These are phyloP conservation scores for Schizosaccharomyces octosporus DNA, from an alignment of 805 yeast genomes.

Conservation along the genomic window DNA sequence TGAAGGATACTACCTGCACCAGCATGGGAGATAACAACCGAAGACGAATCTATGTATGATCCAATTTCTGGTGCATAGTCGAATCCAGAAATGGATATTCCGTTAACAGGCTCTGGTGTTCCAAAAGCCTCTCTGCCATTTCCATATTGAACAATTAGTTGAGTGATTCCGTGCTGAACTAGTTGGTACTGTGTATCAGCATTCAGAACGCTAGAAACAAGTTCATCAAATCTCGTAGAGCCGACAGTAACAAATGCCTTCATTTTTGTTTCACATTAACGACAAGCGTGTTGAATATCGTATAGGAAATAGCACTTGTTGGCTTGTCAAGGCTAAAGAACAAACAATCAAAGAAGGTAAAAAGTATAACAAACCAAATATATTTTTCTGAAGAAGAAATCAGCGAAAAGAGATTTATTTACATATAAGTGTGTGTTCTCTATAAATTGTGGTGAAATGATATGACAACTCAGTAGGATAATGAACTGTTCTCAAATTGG, in stretches of 20 bases:
- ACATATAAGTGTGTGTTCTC: no score
- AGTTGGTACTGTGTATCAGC: background rate
- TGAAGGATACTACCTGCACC: conserved; percentile 80
- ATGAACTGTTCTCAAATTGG: no score
- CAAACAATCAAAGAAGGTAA: no score
- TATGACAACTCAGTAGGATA: no score
- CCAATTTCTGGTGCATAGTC: conserved; percentile 21
- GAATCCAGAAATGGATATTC: conserved; percentile 20
- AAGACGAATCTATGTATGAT: conserved; percentile 21
- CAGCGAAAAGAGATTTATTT: no score
- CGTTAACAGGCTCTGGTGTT: background rate
- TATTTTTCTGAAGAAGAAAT: no score
- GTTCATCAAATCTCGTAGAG: conserved; percentile 1
- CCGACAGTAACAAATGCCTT: conserved; percentile 11
- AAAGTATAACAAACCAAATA: no score
- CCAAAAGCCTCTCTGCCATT: background rate
- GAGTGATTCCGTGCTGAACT: background rate
- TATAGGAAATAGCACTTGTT: no score
- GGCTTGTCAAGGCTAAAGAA: no score
- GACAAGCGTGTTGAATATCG: no score
- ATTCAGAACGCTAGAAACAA: background rate
- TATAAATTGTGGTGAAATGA: no score
- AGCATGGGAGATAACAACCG: conserved; percentile 63
- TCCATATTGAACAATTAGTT: background rate
- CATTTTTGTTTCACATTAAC: background rate